Conservation (phyloP, 495 filamentous ascomycete species). For the Penicillium coffeae region DNA sequence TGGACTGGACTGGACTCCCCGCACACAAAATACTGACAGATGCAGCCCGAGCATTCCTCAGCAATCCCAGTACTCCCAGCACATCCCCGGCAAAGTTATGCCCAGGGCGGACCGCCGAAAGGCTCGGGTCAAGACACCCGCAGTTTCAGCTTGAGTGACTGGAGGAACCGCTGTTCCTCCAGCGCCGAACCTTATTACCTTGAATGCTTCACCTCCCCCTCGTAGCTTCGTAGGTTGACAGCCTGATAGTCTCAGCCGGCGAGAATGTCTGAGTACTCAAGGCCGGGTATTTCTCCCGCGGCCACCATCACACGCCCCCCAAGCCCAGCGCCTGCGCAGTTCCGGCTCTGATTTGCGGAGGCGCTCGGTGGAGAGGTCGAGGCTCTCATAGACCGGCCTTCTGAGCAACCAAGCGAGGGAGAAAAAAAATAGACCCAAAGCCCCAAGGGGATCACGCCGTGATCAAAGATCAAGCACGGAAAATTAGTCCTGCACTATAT, state of each 20-base stretch:
- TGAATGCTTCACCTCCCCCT: neutral
- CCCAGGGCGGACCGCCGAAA: too few relatives aligned
- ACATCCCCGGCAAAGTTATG: too few relatives aligned
- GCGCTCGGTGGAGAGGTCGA: slow-evolving; percentile 19
- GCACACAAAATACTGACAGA: neutral
- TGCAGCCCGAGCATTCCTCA: neutral
- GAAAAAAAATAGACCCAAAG: slow-evolving; percentile 7
- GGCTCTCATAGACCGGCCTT: slow-evolving; percentile 30
- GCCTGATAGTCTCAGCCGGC: too few relatives aligned
- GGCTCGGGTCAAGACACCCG: too few relatives aligned
- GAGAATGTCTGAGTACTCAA: too few relatives aligned
- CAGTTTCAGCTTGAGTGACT: too few relatives aligned
- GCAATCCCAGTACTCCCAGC: too few relatives aligned
- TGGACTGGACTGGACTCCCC: too few relatives aligned
- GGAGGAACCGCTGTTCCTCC: neutral
- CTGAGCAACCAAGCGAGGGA: slow-evolving; percentile 3
- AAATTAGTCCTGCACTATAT: neutral
- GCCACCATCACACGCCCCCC: neutral
- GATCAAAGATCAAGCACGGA: neutral
- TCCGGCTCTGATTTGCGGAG: slow-evolving; percentile 19
- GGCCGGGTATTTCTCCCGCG: neutral
- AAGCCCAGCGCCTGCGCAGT: slow-evolving; percentile 2
- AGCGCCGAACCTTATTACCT: neutral
- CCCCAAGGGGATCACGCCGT: slow-evolving; percentile 1
- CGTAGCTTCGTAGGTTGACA: neutral